A percentile compares a stretch with the other conserved stretches of the same genome.
Evolutionary conservation across 768 basidiomycete genomes (phyloP).

Genomic region (Russula earlei): DNA sequence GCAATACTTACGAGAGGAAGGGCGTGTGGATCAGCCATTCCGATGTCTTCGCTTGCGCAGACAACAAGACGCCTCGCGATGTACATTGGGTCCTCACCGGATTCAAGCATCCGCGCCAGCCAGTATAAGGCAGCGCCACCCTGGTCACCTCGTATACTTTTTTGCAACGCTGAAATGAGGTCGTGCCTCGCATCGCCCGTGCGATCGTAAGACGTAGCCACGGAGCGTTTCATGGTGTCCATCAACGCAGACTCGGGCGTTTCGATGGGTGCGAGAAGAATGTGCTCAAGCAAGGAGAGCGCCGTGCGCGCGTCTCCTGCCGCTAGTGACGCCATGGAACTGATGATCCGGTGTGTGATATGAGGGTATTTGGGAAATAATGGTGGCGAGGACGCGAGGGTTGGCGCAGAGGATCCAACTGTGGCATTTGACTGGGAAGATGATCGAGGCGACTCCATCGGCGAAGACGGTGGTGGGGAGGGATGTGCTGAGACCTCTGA

Average conservation of each 20-base stretch:
- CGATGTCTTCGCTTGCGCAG: constrained; percentile 80
- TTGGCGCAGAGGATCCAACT: not conserved
- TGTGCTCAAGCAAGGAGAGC: constrained; percentile 71
- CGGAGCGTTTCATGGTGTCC: constrained; percentile 50
- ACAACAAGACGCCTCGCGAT: constrained; percentile 68
- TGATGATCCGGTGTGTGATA: constrained; percentile 38
- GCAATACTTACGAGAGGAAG: constrained; percentile 51
- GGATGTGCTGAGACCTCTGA: not conserved
- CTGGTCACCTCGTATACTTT: constrained; percentile 69
- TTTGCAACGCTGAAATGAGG: constrained; percentile 81
- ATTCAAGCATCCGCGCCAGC: constrained; percentile 75
- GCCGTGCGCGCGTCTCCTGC: constrained; percentile 71
- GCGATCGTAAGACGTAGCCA: constrained; percentile 61
- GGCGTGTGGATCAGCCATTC: constrained; percentile 66
- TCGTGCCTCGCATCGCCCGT: constrained; percentile 70
- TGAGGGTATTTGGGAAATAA: constrained; percentile 28
- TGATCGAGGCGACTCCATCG: not conserved
- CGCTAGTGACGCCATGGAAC: constrained; percentile 45
- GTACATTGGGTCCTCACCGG: constrained; percentile 74
- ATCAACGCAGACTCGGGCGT: constrained; percentile 43
- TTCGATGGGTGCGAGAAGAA: constrained; percentile 36
- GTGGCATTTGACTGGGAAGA: constrained; percentile 17
- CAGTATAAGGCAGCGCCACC: constrained; percentile 78
- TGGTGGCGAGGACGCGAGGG: not conserved
- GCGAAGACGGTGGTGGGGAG: constrained; percentile 5